These are phyloP conservation scores for Penicillium ucsense DNA, from an alignment of 495 filamentous ascomycete species.

Conservation along the genomic window DNA sequence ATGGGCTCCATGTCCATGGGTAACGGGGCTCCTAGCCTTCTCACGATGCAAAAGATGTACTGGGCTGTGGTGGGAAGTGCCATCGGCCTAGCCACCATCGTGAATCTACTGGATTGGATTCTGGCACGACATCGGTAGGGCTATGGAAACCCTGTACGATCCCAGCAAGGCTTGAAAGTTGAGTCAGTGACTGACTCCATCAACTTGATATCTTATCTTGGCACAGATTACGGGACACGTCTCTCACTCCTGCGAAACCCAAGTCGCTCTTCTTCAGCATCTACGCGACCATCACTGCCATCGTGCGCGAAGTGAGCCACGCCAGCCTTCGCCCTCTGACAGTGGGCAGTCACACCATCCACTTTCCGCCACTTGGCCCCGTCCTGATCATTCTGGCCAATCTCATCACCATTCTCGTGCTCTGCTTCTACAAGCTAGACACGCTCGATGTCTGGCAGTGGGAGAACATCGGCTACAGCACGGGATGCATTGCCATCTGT, in stretches of 20 bases:
- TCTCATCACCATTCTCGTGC: constrained; percentile 27
- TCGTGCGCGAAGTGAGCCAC: constrained; percentile 56
- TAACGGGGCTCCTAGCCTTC: constrained; percentile 33
- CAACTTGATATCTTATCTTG: neutral
- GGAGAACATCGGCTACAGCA: constrained; percentile 67
- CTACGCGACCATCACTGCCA: constrained; percentile 61
- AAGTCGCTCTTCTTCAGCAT: constrained; percentile 41
- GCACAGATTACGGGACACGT: constrained; percentile 19
- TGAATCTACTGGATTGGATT: constrained; percentile 38
- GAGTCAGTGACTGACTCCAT: no score
- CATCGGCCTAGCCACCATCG: constrained; percentile 40
- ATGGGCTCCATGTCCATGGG: constrained; percentile 40
- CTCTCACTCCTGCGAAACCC: constrained; percentile 53
- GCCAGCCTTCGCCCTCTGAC: constrained; percentile 47
- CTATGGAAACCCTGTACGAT: neutral
- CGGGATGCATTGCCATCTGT: constrained; percentile 65
- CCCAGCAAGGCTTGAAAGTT: no score
- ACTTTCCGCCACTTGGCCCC: constrained; percentile 33
- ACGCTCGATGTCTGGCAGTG: constrained; percentile 29
- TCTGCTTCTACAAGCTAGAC: constrained; percentile 36
- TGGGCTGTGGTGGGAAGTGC: constrained; percentile 51
- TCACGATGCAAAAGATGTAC: constrained; percentile 44
- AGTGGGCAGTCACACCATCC: constrained; percentile 35
- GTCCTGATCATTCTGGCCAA: constrained; percentile 29
- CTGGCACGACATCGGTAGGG: constrained; percentile 41